phyloP scores from a whole-genome alignment of 345 rosid genomes.

The Geranium rotundifolium region DNA sequence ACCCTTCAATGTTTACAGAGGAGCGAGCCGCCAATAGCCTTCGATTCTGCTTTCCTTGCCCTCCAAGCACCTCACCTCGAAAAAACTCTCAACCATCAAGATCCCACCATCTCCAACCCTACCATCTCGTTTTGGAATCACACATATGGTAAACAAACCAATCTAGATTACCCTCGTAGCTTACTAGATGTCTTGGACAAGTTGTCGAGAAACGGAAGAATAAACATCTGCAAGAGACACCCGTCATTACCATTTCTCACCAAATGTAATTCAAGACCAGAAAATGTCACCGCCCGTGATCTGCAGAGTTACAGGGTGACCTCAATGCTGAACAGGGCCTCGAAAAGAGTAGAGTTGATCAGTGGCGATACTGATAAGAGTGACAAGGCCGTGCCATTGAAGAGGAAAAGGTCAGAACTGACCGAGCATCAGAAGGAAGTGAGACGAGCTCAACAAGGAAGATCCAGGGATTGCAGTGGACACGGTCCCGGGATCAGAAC shows the following conservation, averaged over 20 bases:
- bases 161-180: constrained; percentile 33
- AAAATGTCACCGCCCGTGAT: constrained; percentile 1
- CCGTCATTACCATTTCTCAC: constrained; percentile 7
- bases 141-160: constrained; percentile 27
- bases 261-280: constrained; percentile 9
- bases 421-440: constrained; percentile 50
- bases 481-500: constrained; percentile 43
- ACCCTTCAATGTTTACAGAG: constrained; percentile 26
- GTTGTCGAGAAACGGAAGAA: constrained; percentile 35
- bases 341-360: constrained; percentile 29
- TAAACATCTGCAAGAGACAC: constrained; percentile 25
- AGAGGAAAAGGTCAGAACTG: constrained; percentile 29
- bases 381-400: constrained; percentile 5
- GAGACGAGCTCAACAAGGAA: constrained; percentile 43
- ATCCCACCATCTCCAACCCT: constrained; percentile 23
- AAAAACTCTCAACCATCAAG: constrained; percentile 32
- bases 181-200: constrained; percentile 36
- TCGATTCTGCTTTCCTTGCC: constrained; percentile 32
- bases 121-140: constrained; percentile 40
- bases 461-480: constrained; percentile 29
- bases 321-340: constrained; percentile 22
- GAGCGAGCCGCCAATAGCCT: constrained; percentile 30
- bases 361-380: constrained; percentile 3
- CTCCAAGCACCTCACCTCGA: constrained; percentile 37
- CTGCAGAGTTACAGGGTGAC: constrained; percentile 20